Percentiles rank a stretch among this genome's conserved stretches.
phyloP scores from a whole-genome alignment of 352 stramenopile genomes.

The Pelagophyceae sp. region DNA sequence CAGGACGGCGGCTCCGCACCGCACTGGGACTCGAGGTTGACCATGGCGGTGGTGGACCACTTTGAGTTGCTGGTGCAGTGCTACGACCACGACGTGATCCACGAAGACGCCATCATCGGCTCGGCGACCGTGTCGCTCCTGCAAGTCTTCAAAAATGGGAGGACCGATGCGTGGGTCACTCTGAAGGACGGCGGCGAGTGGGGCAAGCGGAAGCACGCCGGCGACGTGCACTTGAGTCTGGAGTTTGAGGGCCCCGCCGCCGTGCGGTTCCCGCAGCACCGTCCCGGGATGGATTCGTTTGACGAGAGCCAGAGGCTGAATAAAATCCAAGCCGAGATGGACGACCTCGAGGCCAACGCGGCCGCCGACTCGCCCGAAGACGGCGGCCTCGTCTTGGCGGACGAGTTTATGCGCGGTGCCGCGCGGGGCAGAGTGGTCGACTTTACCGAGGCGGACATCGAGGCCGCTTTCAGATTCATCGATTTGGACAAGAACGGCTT shows the following conservation, averaged over 20 bases:
- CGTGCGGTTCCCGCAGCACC: conserved; percentile 77
- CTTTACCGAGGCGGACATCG: conserved; percentile 82
- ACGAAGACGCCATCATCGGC: conserved; percentile 77
- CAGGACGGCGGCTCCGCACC: conserved; percentile 65
- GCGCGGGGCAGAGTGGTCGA: too few relatives aligned
- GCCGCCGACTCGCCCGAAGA: conserved; percentile 19
- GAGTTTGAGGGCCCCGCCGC: conserved; percentile 64
- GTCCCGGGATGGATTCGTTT: conserved; percentile 49
- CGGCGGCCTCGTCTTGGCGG: conserved; percentile 34
- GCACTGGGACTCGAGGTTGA: conserved; percentile 67
- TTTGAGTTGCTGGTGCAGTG: conserved; percentile 74
- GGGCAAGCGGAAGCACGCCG: conserved; percentile 65
- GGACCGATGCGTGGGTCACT: conserved; percentile 71
- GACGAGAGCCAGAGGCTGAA: conserved; percentile 36
- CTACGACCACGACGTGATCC: conserved; percentile 77
- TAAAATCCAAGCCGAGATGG: conserved; percentile 1
- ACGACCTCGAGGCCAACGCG: conserved; percentile 7
- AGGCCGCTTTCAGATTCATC: conserved; percentile 74
- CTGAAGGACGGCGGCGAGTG: conserved; percentile 72
- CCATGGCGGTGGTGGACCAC: conserved; percentile 82
- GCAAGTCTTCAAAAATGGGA: conserved; percentile 74
- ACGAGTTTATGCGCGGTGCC: too few relatives aligned
- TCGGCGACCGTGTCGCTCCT: conserved; percentile 64
- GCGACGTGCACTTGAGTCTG: conserved; percentile 71
- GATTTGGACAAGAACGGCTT: conserved; percentile 86